Conservation (phyloP, 2,329 filamentous ascomycete species). For the Aulographum hederae region DNA sequence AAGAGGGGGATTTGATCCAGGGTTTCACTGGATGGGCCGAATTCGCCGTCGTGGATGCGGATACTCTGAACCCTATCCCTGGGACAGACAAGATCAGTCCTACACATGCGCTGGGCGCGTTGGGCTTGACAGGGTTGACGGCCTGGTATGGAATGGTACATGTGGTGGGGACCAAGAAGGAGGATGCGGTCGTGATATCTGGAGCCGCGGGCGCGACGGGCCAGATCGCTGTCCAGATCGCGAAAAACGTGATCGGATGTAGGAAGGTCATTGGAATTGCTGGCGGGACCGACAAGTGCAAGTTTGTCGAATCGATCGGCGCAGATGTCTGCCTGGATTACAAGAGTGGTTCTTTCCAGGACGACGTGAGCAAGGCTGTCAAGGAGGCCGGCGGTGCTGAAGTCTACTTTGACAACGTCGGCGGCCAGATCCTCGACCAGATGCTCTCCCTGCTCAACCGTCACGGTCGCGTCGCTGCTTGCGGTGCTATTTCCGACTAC, state of each 20-base stretch:
- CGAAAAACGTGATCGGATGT: constrained; percentile 27
- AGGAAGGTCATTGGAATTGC: constrained; percentile 34
- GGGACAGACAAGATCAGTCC: constrained; percentile 15
- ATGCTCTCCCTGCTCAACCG: constrained; percentile 24
- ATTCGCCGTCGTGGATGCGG: constrained; percentile 19
- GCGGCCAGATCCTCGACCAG: constrained; percentile 28
- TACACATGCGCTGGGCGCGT: constrained; percentile 27
- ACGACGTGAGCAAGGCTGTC: constrained; percentile 28
- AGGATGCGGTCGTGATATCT: constrained; percentile 26
- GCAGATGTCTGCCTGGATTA: constrained; percentile 38
- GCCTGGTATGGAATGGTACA: constrained; percentile 28
- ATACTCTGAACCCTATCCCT: constrained; percentile 11
- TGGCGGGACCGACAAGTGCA: constrained; percentile 33
- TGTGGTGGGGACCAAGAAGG: constrained; percentile 18
- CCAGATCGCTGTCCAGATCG: constrained; percentile 33
- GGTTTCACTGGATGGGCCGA: constrained; percentile 21
- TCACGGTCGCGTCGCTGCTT: constrained; percentile 22
- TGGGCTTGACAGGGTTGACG: constrained; percentile 25
- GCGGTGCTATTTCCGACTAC: constrained; percentile 25
- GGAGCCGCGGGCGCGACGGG: constrained; percentile 31
- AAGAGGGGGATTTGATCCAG: constrained; percentile 18
- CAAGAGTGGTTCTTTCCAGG: constrained; percentile 26
- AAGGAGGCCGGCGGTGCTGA: constrained; percentile 33
- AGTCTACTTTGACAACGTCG: constrained; percentile 33
- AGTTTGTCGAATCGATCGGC: constrained; percentile 30